These are phyloP conservation scores for Talaromyces sp. DNA, from an alignment of 2,329 filamentous ascomycete genomes.

Conservation along the genomic window DNA sequence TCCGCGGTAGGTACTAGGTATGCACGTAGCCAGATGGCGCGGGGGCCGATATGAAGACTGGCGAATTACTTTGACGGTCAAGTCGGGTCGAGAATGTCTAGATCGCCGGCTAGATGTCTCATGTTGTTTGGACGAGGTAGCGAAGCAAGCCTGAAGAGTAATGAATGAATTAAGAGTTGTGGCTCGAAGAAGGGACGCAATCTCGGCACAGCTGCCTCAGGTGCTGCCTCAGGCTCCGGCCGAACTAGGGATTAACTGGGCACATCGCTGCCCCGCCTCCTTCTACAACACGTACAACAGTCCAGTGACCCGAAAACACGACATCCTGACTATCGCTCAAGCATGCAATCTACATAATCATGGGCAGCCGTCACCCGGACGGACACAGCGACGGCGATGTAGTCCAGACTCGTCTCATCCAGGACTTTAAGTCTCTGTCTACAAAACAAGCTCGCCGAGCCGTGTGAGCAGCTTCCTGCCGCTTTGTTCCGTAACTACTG, in stretches of 20 bases:
- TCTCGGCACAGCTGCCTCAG: background rate
- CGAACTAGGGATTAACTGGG: background rate
- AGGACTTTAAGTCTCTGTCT: constrained; percentile 24
- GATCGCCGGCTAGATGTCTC: background rate
- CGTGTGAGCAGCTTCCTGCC: constrained; percentile 18
- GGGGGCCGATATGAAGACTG: background rate
- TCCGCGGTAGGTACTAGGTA: background rate
- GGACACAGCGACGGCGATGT: background rate
- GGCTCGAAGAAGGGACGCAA: no score
- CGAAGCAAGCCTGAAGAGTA: no score
- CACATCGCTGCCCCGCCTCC: background rate
- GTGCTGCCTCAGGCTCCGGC: background rate
- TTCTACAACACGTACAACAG: background rate
- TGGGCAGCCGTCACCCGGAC: background rate
- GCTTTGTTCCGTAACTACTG: background rate
- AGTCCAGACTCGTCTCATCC: background rate
- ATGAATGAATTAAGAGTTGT: no score
- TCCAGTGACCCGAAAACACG: no score
- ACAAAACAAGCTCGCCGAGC: constrained; percentile 24
- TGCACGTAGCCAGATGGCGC: background rate
- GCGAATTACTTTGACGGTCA: background rate
- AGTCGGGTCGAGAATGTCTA: background rate
- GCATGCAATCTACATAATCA: background rate
- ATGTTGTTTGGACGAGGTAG: background rate
- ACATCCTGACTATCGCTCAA: background rate